Evolutionary conservation across 208 protist species (phyloP).

Genomic region (Novymonas esmeraldas): DNA sequence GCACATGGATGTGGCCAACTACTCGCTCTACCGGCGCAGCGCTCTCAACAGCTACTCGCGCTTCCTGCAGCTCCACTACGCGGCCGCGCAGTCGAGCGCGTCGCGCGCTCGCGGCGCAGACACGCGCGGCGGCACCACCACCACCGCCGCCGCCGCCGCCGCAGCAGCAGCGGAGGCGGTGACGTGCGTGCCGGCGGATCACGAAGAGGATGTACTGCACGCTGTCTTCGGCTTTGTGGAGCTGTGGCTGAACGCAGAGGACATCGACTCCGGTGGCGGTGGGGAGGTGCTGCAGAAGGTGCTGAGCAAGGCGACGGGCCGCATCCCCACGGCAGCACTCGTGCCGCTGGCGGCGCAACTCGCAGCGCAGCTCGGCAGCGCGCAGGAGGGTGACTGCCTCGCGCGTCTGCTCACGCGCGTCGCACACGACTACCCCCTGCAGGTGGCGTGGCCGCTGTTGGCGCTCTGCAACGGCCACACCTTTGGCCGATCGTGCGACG

Average conservation of each 20-base stretch:
- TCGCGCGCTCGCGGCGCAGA: not conserved
- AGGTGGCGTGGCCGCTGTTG: slow-evolving; percentile 73
- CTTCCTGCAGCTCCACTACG: slow-evolving; percentile 50
- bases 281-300: slow-evolving; percentile 38
- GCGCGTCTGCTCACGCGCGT: slow-evolving; percentile 49
- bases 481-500: slow-evolving; percentile 38
- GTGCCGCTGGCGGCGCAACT: slow-evolving; percentile 72
- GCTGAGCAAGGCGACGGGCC: slow-evolving; percentile 48
- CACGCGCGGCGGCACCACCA: not conserved
- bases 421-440: slow-evolving; percentile 54
- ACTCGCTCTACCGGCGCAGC: slow-evolving; percentile 74
- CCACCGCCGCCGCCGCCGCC: too few relatives aligned
- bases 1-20: slow-evolving; percentile 39
- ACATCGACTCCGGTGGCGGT: slow-evolving; percentile 13
- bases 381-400: slow-evolving; percentile 29
- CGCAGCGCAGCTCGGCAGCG: slow-evolving; percentile 57
- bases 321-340: slow-evolving; percentile 60
- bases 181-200: slow-evolving; percentile 12
- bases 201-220: slow-evolving; percentile 47
- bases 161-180: slow-evolving; percentile 1
- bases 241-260: slow-evolving; percentile 53
- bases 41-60: slow-evolving; percentile 77
- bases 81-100: not conserved
- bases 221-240: slow-evolving; percentile 83
- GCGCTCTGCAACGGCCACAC: slow-evolving; percentile 66